Conservation (phyloP, 345 rosid genomes). For the Turnera subulata region DNA sequence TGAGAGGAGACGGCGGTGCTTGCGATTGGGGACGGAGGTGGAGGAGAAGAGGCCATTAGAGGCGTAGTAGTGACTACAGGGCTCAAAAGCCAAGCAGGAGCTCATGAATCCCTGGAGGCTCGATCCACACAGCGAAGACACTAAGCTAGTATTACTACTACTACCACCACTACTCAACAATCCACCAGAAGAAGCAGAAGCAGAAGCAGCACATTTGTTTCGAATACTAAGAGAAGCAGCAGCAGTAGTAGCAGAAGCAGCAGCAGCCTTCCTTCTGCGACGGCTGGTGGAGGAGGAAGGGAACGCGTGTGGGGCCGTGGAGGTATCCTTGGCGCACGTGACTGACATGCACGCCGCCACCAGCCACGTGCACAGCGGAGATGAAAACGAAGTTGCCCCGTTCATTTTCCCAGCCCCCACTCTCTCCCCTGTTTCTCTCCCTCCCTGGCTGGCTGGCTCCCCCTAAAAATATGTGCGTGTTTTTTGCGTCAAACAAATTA, state of each 20-base stretch:
- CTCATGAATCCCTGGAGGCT: conserved; percentile 42
- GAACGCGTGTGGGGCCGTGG: conserved; percentile 15
- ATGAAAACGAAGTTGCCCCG: conserved; percentile 34
- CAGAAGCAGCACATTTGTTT: background rate
- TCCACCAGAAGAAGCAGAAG: background rate
- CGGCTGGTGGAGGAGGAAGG: background rate
- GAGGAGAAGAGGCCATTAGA: conserved; percentile 42
- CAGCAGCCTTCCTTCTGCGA: background rate
- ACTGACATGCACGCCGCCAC: conserved; percentile 84
- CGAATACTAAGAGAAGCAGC: too few species aligned
- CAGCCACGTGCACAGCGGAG: conserved; percentile 87
- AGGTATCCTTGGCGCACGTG: conserved; percentile 40
- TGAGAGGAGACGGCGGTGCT: conserved; percentile 9
- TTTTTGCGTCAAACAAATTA: too few species aligned
- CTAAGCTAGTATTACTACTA: conserved; percentile 5
- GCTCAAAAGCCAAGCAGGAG: conserved; percentile 66
- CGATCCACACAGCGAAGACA: conserved; percentile 44
- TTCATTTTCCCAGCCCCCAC: too few species aligned
- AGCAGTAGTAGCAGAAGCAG: background rate
- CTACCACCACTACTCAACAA: background rate
- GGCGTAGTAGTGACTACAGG: conserved; percentile 50
- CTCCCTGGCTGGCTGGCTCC: too few species aligned
- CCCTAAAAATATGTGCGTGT: too few species aligned
- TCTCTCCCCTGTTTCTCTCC: too few species aligned
- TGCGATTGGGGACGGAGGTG: conserved; percentile 10